Conservation (phyloP, 1,139 yeast species). For the Nakaseomyces uthaithaninus region DNA sequence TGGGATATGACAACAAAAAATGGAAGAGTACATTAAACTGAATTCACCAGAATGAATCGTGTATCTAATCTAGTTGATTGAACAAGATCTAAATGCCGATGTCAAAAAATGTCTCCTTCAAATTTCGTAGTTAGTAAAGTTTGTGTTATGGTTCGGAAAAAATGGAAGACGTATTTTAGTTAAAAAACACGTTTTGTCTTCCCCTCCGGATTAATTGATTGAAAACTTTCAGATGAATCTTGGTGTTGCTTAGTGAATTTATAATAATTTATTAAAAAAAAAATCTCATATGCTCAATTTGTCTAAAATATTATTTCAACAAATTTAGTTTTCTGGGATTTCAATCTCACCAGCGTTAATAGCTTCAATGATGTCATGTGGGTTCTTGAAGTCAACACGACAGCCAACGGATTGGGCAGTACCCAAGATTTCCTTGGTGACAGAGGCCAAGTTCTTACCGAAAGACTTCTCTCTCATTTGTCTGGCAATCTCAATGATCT, state of each 20-base stretch:
- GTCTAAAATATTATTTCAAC: slow-evolving; percentile 8
- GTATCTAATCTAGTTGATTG: slow-evolving; percentile 7
- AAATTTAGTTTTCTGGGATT: slow-evolving; percentile 74
- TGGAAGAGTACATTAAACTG: too few species aligned
- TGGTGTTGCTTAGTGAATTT: slow-evolving; percentile 6
- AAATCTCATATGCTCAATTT: slow-evolving; percentile 6
- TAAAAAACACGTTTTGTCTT: too few species aligned
- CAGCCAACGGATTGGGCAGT: slow-evolving; percentile 99
- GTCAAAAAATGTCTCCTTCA: too few species aligned
- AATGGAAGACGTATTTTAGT: too few species aligned
- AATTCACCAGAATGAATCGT: slow-evolving; percentile 7
- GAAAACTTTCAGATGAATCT: not conserved
- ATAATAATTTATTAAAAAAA: slow-evolving; percentile 6
- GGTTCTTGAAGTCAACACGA: slow-evolving; percentile 99
- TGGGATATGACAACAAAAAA: slow-evolving; percentile 5
- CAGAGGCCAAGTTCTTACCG: slow-evolving; percentile 96
- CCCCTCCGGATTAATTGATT: not conserved
- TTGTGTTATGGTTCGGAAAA: too few species aligned
- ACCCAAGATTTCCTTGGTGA: slow-evolving; percentile 97
- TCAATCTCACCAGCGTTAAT: slow-evolving; percentile 97
- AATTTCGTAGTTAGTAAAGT: too few species aligned
- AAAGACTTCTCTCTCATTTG: slow-evolving; percentile 95
- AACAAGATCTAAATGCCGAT: slow-evolving; percentile 4
- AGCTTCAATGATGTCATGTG: slow-evolving; percentile 97
- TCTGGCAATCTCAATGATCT: slow-evolving; percentile 95